phyloP scores from a whole-genome alignment of 2,329 filamentous ascomycete species.

The Colletotrichum tropicale region DNA sequence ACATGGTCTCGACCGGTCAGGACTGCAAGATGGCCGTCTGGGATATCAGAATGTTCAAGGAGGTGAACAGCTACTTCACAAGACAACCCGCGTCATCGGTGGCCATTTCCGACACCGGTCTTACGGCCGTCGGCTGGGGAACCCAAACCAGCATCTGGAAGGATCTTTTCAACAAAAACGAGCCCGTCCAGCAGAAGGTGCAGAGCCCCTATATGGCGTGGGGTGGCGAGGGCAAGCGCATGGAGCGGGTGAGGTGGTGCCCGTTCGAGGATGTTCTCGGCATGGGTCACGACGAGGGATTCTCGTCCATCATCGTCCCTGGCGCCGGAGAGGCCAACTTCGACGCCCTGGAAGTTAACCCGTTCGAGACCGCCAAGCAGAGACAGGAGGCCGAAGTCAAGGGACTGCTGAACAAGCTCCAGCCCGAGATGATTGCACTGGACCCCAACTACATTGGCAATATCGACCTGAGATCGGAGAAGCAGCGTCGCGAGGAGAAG shows the following conservation, averaged over 20 bases:
- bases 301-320: slow-evolving; percentile 88
- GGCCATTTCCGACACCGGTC: slow-evolving; percentile 84
- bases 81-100: slow-evolving; percentile 82
- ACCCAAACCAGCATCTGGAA: slow-evolving; percentile 91
- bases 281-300: slow-evolving; percentile 82
- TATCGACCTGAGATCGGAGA: slow-evolving; percentile 80
- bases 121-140: slow-evolving; percentile 90
- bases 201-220: slow-evolving; percentile 92
- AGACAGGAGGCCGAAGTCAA: slow-evolving; percentile 92
- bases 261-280: slow-evolving; percentile 94
- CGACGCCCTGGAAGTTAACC: slow-evolving; percentile 91
- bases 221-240: slow-evolving; percentile 82
- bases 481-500: slow-evolving; percentile 77
- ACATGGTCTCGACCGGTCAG: slow-evolving; percentile 94
- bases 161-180: slow-evolving; percentile 80
- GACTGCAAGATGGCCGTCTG: slow-evolving; percentile 93
- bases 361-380: slow-evolving; percentile 92
- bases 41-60: slow-evolving; percentile 93
- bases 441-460: slow-evolving; percentile 92
- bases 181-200: slow-evolving; percentile 75
- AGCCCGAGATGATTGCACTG: slow-evolving; percentile 95
- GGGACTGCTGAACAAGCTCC: slow-evolving; percentile 88
- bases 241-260: slow-evolving; percentile 88
- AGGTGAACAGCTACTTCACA: slow-evolving; percentile 88
- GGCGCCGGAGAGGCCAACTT: slow-evolving; percentile 98